phyloP scores from a whole-genome alignment of 495 filamentous ascomycete species.

The Penicillium angulare region DNA sequence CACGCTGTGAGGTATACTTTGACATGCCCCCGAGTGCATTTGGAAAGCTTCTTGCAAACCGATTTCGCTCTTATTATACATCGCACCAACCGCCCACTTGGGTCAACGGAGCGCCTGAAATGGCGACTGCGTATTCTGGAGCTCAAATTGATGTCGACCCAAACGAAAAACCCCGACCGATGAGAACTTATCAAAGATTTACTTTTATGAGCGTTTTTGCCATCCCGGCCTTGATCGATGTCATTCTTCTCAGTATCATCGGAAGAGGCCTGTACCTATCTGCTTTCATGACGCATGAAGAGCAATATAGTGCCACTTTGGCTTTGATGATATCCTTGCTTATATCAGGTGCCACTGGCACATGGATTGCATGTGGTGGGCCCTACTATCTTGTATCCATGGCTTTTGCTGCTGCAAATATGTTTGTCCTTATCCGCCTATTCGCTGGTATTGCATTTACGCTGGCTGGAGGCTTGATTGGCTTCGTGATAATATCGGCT shows the following conservation, averaged over 20 bases:
- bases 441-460: slow-evolving; percentile 59
- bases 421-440: slow-evolving; percentile 58
- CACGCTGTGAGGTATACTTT: slow-evolving; percentile 60
- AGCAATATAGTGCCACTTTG: slow-evolving; percentile 52
- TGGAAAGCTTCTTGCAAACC: slow-evolving; percentile 54
- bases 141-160: slow-evolving; percentile 57
- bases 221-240: slow-evolving; percentile 59
- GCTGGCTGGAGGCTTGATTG: slow-evolving; percentile 45
- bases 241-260: slow-evolving; percentile 54
- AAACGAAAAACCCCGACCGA: slow-evolving; percentile 38
- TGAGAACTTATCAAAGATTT: slow-evolving; percentile 51
- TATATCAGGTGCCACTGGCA: slow-evolving; percentile 56
- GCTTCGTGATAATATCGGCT: slow-evolving; percentile 46
- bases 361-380: slow-evolving; percentile 58
- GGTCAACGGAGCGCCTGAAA: slow-evolving; percentile 47
- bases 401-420: slow-evolving; percentile 60
- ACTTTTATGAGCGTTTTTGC: slow-evolving; percentile 61
- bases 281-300: slow-evolving; percentile 48
- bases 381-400: slow-evolving; percentile 60
- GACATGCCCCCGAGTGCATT: slow-evolving; percentile 53
- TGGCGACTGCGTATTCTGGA: slow-evolving; percentile 53
- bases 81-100: slow-evolving; percentile 51
- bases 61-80: slow-evolving; percentile 50
- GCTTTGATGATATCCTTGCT: slow-evolving; percentile 58
- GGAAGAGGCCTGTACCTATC: slow-evolving; percentile 60